These are phyloP conservation scores for Coniochaeta sp. DNA, from an alignment of 2,329 filamentous ascomycete species.

Conservation along the genomic window DNA sequence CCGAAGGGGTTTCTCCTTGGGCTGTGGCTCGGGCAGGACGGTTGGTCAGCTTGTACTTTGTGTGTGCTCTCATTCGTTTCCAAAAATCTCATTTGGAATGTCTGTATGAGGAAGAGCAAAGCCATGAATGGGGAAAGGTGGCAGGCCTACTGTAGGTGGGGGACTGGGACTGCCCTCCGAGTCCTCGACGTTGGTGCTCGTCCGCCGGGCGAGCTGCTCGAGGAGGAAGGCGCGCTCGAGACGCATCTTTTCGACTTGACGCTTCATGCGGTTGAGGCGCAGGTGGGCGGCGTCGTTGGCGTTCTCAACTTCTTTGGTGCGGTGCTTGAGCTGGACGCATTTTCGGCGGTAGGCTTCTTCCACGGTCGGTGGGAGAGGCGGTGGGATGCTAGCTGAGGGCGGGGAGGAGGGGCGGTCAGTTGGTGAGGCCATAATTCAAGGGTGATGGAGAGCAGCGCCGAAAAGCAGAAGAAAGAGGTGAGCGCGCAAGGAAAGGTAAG, in stretches of 20 bases:
- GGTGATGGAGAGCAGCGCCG: not conserved
- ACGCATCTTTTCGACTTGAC: conserved; percentile 85
- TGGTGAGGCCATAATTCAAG: conserved; percentile 16
- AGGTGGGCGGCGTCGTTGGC: conserved; percentile 79
- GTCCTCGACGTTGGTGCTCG: conserved; percentile 67
- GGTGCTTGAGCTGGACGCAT: conserved; percentile 88
- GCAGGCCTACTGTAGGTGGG: conserved; percentile 61
- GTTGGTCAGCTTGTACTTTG: conserved; percentile 13
- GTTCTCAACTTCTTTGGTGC: conserved; percentile 85
- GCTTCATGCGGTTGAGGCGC: conserved; percentile 70
- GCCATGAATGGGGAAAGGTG: not conserved
- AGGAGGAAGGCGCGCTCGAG: conserved; percentile 73
- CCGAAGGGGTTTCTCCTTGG: conserved; percentile 69
- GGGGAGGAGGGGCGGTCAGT: conserved; percentile 23
- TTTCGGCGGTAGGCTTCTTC: conserved; percentile 95
- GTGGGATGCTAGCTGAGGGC: conserved; percentile 36
- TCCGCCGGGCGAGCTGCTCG: conserved; percentile 66
- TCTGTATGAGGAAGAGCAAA: not conserved
- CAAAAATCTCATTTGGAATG: conserved; percentile 2
- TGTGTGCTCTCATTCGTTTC: conserved; percentile 5
- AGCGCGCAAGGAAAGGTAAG: not conserved
- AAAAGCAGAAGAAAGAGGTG: not conserved
- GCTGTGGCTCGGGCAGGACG: conserved; percentile 34
- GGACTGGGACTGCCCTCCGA: conserved; percentile 73
- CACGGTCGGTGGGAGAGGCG: conserved; percentile 73